Percentiles rank a stretch among this genome's conserved stretches.
Evolutionary conservation across 2,329 filamentous ascomycete genomes (phyloP).

Genomic region (Trichoderma sp.): DNA sequence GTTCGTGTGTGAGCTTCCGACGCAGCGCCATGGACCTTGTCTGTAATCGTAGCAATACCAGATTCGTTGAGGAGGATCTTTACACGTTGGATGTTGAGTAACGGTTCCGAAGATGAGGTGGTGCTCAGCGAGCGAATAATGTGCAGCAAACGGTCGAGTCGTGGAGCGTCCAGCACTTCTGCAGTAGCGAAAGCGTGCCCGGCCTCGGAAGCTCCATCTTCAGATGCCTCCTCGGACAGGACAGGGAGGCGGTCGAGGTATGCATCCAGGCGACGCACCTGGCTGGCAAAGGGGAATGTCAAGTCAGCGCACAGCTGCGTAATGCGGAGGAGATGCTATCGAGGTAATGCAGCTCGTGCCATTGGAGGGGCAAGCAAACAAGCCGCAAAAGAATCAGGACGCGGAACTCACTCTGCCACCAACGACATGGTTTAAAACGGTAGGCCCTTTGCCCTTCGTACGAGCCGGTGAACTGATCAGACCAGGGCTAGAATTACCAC

Average conservation of each 20-base stretch:
- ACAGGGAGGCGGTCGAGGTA: conserved; percentile 65
- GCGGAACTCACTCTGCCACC: conserved; percentile 51
- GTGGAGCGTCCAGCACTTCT: conserved; percentile 54
- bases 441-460: background rate
- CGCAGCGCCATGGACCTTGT: conserved; percentile 43
- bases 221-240: conserved; percentile 46
- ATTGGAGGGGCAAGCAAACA: conserved; percentile 1
- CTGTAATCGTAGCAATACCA: conserved; percentile 52
- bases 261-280: conserved; percentile 65
- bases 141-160: conserved; percentile 65
- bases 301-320: conserved; percentile 6
- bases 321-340: background rate
- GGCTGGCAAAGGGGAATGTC: conserved; percentile 44
- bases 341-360: background rate
- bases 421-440: conserved; percentile 47
- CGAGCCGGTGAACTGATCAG: conserved; percentile 24
- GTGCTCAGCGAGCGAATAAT: conserved; percentile 74
- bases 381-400: background rate
- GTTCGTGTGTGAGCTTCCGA: conserved; percentile 34
- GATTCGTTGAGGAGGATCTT: conserved; percentile 66
- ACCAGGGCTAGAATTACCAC: conserved; percentile 21
- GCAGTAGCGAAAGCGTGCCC: conserved; percentile 44
- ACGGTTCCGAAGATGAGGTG: conserved; percentile 64
- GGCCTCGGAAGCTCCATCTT: conserved; percentile 46
- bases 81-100: conserved; percentile 65